Evolutionary conservation across 495 filamentous ascomycete species (phyloP).

Genomic region (Aspergillus sparsus): DNA sequence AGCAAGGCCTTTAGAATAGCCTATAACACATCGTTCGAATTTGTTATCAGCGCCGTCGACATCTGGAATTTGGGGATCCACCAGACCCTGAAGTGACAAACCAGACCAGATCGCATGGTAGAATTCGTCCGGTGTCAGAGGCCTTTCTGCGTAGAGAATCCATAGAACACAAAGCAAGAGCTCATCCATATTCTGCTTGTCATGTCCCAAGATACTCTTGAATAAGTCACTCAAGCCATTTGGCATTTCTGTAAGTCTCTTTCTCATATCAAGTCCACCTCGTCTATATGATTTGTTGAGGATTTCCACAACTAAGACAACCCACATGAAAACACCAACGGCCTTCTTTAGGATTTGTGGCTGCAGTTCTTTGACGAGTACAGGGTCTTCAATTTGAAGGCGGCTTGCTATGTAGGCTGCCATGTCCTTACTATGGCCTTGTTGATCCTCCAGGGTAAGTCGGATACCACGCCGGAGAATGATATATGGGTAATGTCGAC

Average conservation of each 20-base stretch:
- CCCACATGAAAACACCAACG: conserved; percentile 52
- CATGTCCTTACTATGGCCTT: conserved; percentile 33
- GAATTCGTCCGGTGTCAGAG: conserved; percentile 33
- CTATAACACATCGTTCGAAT: conserved; percentile 34
- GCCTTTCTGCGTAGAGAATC: conserved; percentile 38
- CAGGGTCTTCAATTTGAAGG: conserved; percentile 25
- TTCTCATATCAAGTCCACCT: conserved; percentile 25
- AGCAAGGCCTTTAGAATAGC: conserved; percentile 46
- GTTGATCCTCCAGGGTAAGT: conserved; percentile 32
- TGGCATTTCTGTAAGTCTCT: conserved; percentile 38
- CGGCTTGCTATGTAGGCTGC: conserved; percentile 25
- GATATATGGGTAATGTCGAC: conserved; percentile 54
- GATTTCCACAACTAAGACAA: conserved; percentile 46
- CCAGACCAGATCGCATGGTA: conserved; percentile 35
- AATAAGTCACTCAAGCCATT: conserved; percentile 39
- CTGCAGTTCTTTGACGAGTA: conserved; percentile 18
- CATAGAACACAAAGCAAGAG: conserved; percentile 39
- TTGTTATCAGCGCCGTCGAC: neutral
- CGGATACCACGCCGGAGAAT: conserved; percentile 32
- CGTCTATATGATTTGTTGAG: conserved; percentile 41
- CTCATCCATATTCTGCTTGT: conserved; percentile 28
- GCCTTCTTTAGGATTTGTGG: conserved; percentile 40
- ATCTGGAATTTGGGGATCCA: conserved; percentile 3
- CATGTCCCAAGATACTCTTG: conserved; percentile 39
- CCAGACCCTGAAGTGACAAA: conserved; percentile 17